Conservation (phyloP, 805 yeast species). For the Kuraishia piskuri region DNA sequence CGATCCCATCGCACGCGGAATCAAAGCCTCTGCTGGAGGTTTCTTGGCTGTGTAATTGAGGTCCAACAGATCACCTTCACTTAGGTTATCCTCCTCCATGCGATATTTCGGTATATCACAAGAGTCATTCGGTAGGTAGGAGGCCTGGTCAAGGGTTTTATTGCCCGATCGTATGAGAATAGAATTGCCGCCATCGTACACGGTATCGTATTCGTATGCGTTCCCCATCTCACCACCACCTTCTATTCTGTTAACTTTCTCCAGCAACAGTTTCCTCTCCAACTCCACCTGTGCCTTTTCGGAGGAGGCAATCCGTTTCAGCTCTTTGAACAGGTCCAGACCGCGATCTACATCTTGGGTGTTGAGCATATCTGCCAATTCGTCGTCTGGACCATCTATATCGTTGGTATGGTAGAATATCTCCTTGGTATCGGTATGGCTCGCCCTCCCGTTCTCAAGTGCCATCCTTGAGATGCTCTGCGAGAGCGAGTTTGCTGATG, state of each 20-base stretch:
- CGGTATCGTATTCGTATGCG: neutral
- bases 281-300: neutral
- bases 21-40: neutral
- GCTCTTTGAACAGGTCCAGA: neutral
- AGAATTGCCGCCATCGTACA: neutral
- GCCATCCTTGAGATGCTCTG: neutral
- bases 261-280: neutral
- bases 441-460: neutral
- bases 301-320: neutral
- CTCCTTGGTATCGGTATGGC: neutral
- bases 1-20: constrained; percentile 1
- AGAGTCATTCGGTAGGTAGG: no score
- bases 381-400: constrained; percentile 1
- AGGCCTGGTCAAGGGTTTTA: no score
- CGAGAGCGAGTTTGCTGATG: neutral
- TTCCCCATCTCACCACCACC: no score
- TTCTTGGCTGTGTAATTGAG: constrained; percentile 2
- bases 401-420: neutral
- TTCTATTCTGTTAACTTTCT: no score
- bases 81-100: neutral
- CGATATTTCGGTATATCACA: neutral
- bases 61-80: constrained; percentile 1
- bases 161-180: neutral
- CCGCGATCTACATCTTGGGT: neutral
- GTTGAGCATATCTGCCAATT: constrained; percentile 1